Base-by-base conservation (phyloP, 768 basidiomycete genomes). In the Kwoniella heveanensis region DNA sequence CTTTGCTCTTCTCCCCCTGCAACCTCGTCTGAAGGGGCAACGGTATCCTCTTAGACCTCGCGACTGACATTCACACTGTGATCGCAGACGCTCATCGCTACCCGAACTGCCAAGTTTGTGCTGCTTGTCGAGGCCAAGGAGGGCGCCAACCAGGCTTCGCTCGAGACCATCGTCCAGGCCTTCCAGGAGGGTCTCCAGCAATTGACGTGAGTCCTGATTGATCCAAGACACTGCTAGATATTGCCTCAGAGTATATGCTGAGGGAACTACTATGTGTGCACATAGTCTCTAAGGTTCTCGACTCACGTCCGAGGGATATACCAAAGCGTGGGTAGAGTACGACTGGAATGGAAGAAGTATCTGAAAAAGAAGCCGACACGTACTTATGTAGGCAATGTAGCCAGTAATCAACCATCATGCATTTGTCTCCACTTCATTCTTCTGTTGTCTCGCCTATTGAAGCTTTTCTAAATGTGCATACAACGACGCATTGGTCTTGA, bases 131-230 rank as follows among this genome's bases (percentile, higher is more conserved):
- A 72, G 46, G 67, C 61, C 24, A 44, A 39, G 4, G 62, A 60
- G 22, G 65, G 56, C 6, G 65, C 65, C 47, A 69, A 65, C 44
- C 44, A 54, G 36, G 24, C 27, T 8, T 54, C 59, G 19, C 44
- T 72, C 17, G 47, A 64, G 50, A 61, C 29, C n/a, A 54, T 58
- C n/a, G 65, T 72, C 21, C 39, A 57, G 55, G 66, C 67, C 2
- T 72, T 72, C 65, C 46, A 51, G 19, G 58, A 68, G 62, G 67
- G 70, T 32, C 52, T 72, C 30, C 62, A 72, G 57, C 21, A 55
- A 44, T 51, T 72, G 44, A 52, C 67, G 70, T 72, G 67, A 72
- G 70, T 71, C n/a, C n/a, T 32, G n/a, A n/a, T 32, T 13, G 32
- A 32, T 32, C 32, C 32, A 6, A 6, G 32, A 32, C n/a, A n/a